A percentile compares a stretch with the other conserved stretches of the same genome.
phyloP scores from a whole-genome alignment of 1,284 basidiomycete genomes.

The Sanghuangporus sanghuang region DNA sequence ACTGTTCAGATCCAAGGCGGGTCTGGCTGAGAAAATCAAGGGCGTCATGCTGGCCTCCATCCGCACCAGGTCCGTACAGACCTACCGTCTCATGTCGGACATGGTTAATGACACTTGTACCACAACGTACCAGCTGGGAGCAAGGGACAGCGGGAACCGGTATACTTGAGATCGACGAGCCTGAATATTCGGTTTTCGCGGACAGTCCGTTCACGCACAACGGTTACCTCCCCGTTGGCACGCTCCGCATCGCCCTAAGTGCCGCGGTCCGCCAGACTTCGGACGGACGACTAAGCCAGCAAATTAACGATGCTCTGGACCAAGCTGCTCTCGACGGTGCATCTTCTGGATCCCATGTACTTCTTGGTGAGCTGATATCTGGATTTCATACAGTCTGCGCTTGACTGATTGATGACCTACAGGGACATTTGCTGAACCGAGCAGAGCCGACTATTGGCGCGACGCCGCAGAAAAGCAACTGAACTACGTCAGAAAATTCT shows the following conservation, averaged over 20 bases:
- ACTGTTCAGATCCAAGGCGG: constrained; percentile 1
- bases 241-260: constrained; percentile 26
- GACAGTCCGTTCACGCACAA: constrained; percentile 20
- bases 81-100: not conserved
- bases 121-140: constrained; percentile 24
- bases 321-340: constrained; percentile 29
- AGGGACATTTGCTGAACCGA: constrained; percentile 24
- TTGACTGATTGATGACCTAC: not conserved
- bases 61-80: constrained; percentile 20
- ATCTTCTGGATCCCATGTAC: constrained; percentile 24
- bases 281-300: constrained; percentile 28
- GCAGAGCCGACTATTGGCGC: constrained; percentile 22
- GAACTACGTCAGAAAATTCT: constrained; percentile 22
- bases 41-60: constrained; percentile 24
- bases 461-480: constrained; percentile 23
- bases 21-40: constrained; percentile 15
- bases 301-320: constrained; percentile 26
- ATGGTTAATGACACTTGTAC: not conserved
- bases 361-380: constrained; percentile 22
- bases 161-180: constrained; percentile 25
- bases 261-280: constrained; percentile 26
- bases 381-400: not conserved
- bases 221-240: constrained; percentile 20
- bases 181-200: constrained; percentile 27
- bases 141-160: constrained; percentile 28